Percentiles rank a stretch among this genome's conserved stretches.
These are phyloP conservation scores for Epichloe sibirici DNA, from an alignment of 2,329 filamentous ascomycete species.

Conservation along the genomic window DNA sequence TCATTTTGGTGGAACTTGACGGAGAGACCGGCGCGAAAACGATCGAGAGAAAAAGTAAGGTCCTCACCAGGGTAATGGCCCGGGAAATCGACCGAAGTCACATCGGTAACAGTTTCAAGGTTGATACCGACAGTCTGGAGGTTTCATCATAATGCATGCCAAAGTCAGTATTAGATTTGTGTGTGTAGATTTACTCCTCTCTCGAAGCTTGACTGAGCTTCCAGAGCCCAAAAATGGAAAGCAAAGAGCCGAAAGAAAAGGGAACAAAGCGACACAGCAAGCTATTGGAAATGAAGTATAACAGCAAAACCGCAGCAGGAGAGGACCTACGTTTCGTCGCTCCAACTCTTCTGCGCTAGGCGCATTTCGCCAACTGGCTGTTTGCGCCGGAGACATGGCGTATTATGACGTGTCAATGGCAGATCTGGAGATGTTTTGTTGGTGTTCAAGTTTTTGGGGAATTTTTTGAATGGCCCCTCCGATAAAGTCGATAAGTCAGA, in stretches of 20 bases:
- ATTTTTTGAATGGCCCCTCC: constrained; percentile 5
- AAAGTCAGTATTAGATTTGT: not conserved
- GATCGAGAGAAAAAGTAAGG: constrained; percentile 62
- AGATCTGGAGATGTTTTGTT: not conserved
- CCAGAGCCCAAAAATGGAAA: not conserved
- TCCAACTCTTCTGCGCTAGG: constrained; percentile 45
- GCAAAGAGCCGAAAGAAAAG: not conserved
- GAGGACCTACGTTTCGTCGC: constrained; percentile 42
- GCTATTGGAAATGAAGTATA: not conserved
- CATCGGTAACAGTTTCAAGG: constrained; percentile 80
- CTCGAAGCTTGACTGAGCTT: not conserved
- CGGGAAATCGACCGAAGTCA: constrained; percentile 83
- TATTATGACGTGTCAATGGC: not conserved
- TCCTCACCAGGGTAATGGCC: constrained; percentile 85
- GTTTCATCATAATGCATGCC: not conserved
- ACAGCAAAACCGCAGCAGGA: not conserved
- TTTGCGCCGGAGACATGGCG: constrained; percentile 21
- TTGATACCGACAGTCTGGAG: constrained; percentile 75
- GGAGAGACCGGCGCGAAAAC: constrained; percentile 57
- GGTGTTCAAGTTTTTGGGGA: not conserved
- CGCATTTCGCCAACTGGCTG: constrained; percentile 22
- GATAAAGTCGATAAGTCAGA: not conserved
- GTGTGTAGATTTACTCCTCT: not conserved
- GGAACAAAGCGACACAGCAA: not conserved
- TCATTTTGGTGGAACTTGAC: constrained; percentile 80